These are phyloP conservation scores for Lentinula guzmanii DNA, from an alignment of 768 basidiomycete species.

Conservation along the genomic window DNA sequence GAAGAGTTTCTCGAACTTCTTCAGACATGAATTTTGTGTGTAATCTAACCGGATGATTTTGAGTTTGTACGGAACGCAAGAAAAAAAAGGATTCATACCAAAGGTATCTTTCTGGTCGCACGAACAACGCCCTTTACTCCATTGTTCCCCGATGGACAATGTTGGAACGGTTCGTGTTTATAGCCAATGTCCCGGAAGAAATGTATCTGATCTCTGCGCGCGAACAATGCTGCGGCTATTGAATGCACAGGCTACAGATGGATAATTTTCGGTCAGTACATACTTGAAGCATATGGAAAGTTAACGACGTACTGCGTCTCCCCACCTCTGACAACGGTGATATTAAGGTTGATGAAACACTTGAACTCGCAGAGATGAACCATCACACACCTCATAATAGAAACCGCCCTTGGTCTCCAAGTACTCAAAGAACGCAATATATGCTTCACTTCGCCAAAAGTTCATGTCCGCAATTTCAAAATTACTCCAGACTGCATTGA, in stretches of 20 bases:
- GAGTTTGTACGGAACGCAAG: not conserved
- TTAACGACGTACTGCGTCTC: slow-evolving; percentile 50
- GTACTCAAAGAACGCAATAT: slow-evolving; percentile 76
- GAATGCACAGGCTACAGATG: slow-evolving; percentile 2
- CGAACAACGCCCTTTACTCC: slow-evolving; percentile 58
- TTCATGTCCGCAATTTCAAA: slow-evolving; percentile 90
- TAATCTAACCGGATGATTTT: slow-evolving; percentile 25
- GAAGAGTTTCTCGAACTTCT: slow-evolving; percentile 32
- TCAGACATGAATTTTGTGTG: slow-evolving; percentile 32
- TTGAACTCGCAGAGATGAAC: not conserved
- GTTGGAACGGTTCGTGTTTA: slow-evolving; percentile 73
- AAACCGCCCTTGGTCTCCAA: slow-evolving; percentile 83
- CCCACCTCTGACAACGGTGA: slow-evolving; percentile 53
- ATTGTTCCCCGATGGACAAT: slow-evolving; percentile 59
- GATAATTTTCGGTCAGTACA: not conserved
- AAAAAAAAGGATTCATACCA: slow-evolving; percentile 34
- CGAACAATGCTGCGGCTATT: slow-evolving; percentile 75
- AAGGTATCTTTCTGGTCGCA: slow-evolving; percentile 71
- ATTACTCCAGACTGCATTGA: slow-evolving; percentile 70
- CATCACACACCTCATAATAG: slow-evolving; percentile 74
- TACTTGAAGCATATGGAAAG: not conserved
- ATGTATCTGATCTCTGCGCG: slow-evolving; percentile 68
- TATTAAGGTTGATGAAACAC: not conserved
- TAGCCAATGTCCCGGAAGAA: slow-evolving; percentile 87
- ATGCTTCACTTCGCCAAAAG: slow-evolving; percentile 83